These are phyloP conservation scores for Penicillium sp. DNA, from an alignment of 2,329 filamentous ascomycete genomes.

Conservation along the genomic window DNA sequence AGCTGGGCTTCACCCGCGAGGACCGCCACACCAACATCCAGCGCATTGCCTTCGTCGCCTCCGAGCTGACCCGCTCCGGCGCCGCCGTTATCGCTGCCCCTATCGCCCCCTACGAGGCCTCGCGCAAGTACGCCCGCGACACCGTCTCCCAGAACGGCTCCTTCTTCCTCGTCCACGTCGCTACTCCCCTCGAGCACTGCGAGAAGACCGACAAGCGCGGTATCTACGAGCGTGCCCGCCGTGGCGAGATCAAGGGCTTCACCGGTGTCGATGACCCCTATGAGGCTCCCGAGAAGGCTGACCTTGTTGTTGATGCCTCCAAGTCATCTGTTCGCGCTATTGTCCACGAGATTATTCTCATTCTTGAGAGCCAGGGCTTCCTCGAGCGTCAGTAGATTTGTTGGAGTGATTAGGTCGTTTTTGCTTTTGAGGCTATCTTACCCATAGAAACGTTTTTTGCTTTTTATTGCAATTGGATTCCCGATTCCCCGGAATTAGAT, in stretches of 20 bases:
- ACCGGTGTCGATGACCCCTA: conserved; percentile 98
- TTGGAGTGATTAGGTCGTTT: conserved; percentile 10
- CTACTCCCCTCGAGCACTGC: conserved; percentile 84
- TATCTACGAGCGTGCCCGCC: conserved; percentile 78
- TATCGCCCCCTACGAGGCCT: conserved; percentile 86
- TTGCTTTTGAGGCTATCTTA: conserved; percentile 19
- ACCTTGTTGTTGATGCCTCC: conserved; percentile 79
- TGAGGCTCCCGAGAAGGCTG: conserved; percentile 75
- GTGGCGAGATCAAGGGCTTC: conserved; percentile 94
- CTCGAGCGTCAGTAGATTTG: conserved; percentile 58
- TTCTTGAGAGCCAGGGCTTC: conserved; percentile 85
- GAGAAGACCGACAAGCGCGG: conserved; percentile 95
- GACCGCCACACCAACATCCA: conserved; percentile 94
- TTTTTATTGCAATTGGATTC: conserved; percentile 26
- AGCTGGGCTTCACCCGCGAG: conserved; percentile 90
- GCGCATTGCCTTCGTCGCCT: conserved; percentile 93
- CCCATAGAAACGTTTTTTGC: conserved; percentile 19
- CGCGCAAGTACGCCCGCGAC: conserved; percentile 74
- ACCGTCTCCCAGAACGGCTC: conserved; percentile 78
- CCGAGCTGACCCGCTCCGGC: conserved; percentile 88
- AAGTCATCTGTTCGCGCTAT: conserved; percentile 87
- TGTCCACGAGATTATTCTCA: conserved; percentile 92
- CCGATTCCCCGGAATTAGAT: conserved; percentile 27
- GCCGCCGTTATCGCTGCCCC: conserved; percentile 94
- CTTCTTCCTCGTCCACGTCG: conserved; percentile 95